Percentiles rank a stretch among this genome's conserved stretches.
These are phyloP conservation scores for Trichocladium antarcticum DNA, from an alignment of 495 filamentous ascomycete species.

Conservation along the genomic window DNA sequence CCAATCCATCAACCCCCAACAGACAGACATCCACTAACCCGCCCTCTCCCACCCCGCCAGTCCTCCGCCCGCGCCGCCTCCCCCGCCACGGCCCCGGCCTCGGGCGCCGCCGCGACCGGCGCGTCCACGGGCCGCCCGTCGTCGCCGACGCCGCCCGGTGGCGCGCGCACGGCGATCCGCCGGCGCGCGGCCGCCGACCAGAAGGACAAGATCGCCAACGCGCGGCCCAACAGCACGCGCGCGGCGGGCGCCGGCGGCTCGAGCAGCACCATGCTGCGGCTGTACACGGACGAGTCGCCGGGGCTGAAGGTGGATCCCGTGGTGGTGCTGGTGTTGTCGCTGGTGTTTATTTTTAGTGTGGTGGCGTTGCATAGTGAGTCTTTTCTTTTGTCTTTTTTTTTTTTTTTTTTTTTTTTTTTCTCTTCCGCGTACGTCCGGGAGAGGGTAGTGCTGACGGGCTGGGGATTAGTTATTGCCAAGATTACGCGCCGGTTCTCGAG, in stretches of 20 bases:
- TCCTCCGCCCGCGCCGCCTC: constrained; percentile 67
- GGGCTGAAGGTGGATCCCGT: constrained; percentile 95
- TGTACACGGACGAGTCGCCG: constrained; percentile 98
- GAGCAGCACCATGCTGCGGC: constrained; percentile 95
- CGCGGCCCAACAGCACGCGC: constrained; percentile 76
- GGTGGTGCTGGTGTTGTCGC: constrained; percentile 82
- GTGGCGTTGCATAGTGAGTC: constrained; percentile 89
- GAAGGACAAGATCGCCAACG: constrained; percentile 89
- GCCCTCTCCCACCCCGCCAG: constrained; percentile 25
- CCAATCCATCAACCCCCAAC: neutral
- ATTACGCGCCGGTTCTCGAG: constrained; percentile 81
- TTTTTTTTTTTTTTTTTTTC: constrained; percentile 14
- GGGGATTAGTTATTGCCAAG: constrained; percentile 78
- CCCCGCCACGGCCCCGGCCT: constrained; percentile 50
- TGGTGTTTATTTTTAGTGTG: constrained; percentile 98
- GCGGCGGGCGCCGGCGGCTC: constrained; percentile 91
- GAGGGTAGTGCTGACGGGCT: constrained; percentile 1
- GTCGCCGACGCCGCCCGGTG: constrained; percentile 84
- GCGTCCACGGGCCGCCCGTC: constrained; percentile 46
- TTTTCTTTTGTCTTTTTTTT: neutral
- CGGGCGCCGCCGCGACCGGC: constrained; percentile 42
- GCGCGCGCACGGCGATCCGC: constrained; percentile 87
- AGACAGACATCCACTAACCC: neutral
- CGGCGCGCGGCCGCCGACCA: constrained; percentile 89
- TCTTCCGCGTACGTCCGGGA: neutral